Conservation (phyloP, 371 early-diverging fungal genomes). For the Lichtheimia ramosa region DNA sequence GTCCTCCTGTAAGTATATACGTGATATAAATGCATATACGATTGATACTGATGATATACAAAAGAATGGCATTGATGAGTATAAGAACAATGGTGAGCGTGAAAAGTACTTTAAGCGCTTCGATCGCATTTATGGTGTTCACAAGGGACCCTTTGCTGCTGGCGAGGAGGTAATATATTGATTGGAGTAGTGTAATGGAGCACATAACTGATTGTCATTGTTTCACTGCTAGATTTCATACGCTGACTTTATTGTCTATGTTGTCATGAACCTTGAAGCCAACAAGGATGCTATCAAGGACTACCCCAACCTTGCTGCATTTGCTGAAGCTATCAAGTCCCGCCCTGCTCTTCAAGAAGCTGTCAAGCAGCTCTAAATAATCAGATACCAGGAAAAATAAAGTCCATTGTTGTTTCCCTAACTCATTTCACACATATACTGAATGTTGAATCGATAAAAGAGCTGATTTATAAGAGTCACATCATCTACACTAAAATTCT, state of each 20-base stretch:
- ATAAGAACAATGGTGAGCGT: background rate
- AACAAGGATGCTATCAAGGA: background rate
- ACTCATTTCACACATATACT: too few relatives aligned
- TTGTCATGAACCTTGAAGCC: conserved; percentile 7
- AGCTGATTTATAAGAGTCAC: too few relatives aligned
- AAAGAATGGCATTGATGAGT: background rate
- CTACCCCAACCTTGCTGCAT: conserved; percentile 13
- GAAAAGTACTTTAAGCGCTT: conserved; percentile 1
- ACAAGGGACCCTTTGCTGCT: conserved; percentile 13
- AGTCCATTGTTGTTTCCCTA: too few relatives aligned
- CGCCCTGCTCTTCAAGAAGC: background rate
- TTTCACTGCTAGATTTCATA: conserved; percentile 13
- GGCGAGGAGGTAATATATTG: conserved; percentile 11
- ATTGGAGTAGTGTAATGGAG: background rate
- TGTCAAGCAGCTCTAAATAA: too few relatives aligned
- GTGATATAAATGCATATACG: background rate
- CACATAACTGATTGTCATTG: background rate
- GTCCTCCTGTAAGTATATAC: background rate
- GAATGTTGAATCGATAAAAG: too few relatives aligned
- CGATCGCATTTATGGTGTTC: conserved; percentile 7
- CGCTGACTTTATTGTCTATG: conserved; percentile 15
- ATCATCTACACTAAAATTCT: too few relatives aligned
- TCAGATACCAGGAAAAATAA: too few relatives aligned
- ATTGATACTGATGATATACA: too few relatives aligned
- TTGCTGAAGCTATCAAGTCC: conserved; percentile 3